Base-by-base conservation (phyloP, 192 early-diverging fungal species). In the Podila epicladia region DNA sequence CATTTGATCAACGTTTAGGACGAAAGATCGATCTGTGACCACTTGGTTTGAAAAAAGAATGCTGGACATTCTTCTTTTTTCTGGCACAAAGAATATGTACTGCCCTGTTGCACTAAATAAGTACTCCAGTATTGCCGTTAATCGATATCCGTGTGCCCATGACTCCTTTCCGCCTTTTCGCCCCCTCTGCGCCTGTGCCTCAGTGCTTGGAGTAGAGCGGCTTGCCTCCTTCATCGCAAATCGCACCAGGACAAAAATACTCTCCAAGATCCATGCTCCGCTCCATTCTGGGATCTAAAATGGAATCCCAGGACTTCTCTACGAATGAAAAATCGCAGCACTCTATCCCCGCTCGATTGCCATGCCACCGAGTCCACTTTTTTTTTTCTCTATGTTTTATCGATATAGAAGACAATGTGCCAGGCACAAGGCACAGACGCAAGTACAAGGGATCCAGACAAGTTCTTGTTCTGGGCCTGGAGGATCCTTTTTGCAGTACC, bases 261-360 rank as follows among this genome's bases (percentile, higher is more conserved):
- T 12, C 38, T 12, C 41, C 1, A 55, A 55, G 53, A n/a, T 55
- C 53, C 53, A 24, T 55, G 59, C 59, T 61, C 59, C 59, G 59
- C 59, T 61, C 31, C 31, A 33, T 61, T 61, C 59, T 61, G 59
- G 59, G 59, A 61, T 61, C 59, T 9, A 61, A 61, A 61, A 33
- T 19, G 29, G 29, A 61, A 28, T 9, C 9, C 41, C 41, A 45
- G 41, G 41, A 45, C 41, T 45, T 37, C 41, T 45, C 41, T 45
- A 26, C 22, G 29, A 61, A 28, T 33, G 24, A 33, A 61, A 31
- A 7, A 11, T 61, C 22, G 59, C 59, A 11, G 17, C 22, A 19
- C 22, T 33, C 59, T 24, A 24, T 61, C 28, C 15, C 59, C 26
- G 17, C 26, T 61, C 22, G 31, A 15, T 24, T 29, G 26, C 29